phyloP scores from a whole-genome alignment of 805 yeast genomes.

The Cyberlindnera lachancei region DNA sequence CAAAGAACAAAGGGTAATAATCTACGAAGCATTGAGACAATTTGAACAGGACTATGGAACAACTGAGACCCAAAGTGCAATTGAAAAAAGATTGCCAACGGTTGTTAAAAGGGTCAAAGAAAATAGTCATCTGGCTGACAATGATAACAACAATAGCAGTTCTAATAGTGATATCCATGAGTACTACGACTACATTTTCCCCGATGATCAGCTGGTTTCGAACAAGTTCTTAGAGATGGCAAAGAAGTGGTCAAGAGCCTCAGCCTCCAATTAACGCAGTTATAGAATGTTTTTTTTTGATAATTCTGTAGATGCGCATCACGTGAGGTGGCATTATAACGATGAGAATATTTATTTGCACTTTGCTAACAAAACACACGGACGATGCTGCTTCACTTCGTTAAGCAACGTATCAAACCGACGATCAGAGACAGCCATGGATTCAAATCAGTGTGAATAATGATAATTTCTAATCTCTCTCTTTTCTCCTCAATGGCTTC shows the following conservation, averaged over 20 bases:
- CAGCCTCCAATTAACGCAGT: too few species aligned
- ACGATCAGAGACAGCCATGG: too few species aligned
- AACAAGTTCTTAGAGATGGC: slow-evolving; percentile 39
- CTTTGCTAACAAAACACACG: too few species aligned
- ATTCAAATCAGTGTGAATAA: too few species aligned
- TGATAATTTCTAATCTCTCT: too few species aligned
- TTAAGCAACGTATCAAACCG: too few species aligned
- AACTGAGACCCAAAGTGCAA: slow-evolving; percentile 25
- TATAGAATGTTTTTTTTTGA: slow-evolving; percentile 6
- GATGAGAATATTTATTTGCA: too few species aligned
- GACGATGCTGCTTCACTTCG: too few species aligned
- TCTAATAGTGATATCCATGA: too few species aligned
- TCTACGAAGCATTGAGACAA: slow-evolving; percentile 54
- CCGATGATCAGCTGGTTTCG: slow-evolving; percentile 42
- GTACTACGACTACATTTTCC: slow-evolving; percentile 54
- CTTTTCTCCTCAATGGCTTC: too few species aligned
- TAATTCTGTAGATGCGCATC: not conserved
- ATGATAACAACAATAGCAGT: too few species aligned
- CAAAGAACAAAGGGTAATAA: slow-evolving; percentile 37
- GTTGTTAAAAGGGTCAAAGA: slow-evolving; percentile 32
- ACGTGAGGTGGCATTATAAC: too few species aligned
- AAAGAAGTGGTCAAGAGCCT: slow-evolving; percentile 39
- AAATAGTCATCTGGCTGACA: slow-evolving; percentile 41
- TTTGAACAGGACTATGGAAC: slow-evolving; percentile 64
- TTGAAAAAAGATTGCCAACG: slow-evolving; percentile 46